Evolutionary conservation across 345 rosid species (phyloP), one percentile per base, ranked within the genome.

Genomic region (Eucalyptus erythrocorys): DNA sequence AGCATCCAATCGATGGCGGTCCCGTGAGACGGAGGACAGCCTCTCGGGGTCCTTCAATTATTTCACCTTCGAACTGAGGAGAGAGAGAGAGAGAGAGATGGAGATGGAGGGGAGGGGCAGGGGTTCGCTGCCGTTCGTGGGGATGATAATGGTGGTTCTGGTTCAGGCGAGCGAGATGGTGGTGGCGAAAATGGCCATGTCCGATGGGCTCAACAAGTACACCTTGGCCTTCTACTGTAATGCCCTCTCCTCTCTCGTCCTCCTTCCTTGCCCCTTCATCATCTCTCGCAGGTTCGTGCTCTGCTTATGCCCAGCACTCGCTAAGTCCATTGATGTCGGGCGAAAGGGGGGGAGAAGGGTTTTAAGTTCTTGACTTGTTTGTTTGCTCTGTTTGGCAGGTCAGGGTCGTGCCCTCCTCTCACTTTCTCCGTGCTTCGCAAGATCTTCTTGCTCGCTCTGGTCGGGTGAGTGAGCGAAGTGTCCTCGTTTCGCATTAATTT

Each of bases 241-340:
- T 71, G 89, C 89, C 12, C 89, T 96, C 34, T 89, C 94, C 87
- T 81, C 87, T 84, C 88, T 93, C 86, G 53, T 94, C 89, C 94
- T 93, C 85, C 93, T 93, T 81, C 93, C 94, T 85, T 92, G 45
- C 51, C 92, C 93, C n/a, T 89, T 92, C 87, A n/a, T 94, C 59
- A 51, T 91, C 21, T 90, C 92, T 37, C 14, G 45, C 45, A 71
- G 45, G 81, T 71, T 71, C 2, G 45, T 34, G 45, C 81, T 37
- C 81, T 55, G 61, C 30, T 10, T 3, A 24, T 37, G 42, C 37
- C 80, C 8, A 1, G 1, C 43, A 5, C 80, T 68, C 42, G 3
- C 80, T 68, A 5, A 2, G 24, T 68, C 43, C 80, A 9, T 68
- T 68, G 1, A 34, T 68, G 42, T 5, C 80, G 3, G 80, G 80